A percentile compares a stretch with the other conserved stretches of the same genome.
Conservation (phyloP, 805 yeast species). For the Yarrowia divulgata region DNA sequence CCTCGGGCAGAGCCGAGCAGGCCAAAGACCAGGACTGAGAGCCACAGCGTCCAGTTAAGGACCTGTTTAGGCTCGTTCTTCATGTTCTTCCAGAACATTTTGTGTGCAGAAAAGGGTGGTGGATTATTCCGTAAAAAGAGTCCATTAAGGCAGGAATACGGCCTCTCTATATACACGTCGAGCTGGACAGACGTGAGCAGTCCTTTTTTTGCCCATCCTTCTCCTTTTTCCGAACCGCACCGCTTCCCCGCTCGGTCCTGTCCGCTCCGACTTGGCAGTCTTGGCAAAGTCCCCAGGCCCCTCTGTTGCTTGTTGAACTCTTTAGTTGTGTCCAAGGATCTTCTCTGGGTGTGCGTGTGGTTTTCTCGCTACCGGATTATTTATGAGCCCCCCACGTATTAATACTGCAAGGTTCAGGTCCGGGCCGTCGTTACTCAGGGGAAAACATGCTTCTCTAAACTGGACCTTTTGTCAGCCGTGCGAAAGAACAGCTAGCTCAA, state of each 20-base stretch:
- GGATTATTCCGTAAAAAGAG: background rate
- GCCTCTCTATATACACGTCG: conserved; percentile 1
- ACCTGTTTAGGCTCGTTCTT: conserved; percentile 39
- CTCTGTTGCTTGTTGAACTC: conserved; percentile 7
- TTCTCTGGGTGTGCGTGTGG: background rate
- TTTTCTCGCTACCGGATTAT: conserved; percentile 1
- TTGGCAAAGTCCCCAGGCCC: background rate
- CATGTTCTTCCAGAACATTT: conserved; percentile 33
- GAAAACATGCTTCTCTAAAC: background rate
- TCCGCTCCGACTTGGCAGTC: conserved; percentile 36
- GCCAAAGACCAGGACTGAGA: conserved; percentile 60
- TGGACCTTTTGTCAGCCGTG: conserved; percentile 5
- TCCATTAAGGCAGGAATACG: conserved; percentile 4
- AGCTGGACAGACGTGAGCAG: too few relatives aligned
- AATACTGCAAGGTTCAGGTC: background rate
- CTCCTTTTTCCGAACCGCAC: conserved; percentile 4
- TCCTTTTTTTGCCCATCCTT: too few relatives aligned
- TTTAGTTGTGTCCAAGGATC: conserved; percentile 14
- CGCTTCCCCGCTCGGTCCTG: conserved; percentile 25
- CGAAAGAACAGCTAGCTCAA: background rate
- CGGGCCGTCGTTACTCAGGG: background rate
- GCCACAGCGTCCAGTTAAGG: conserved; percentile 55
- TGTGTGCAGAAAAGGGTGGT: background rate
- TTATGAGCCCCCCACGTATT: background rate
- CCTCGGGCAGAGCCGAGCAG: conserved; percentile 65